A percentile compares a stretch with the other conserved stretches of the same genome.
Conservation (phyloP, 2,329 filamentous ascomycete species). For the Coniochaeta ligniaria region DNA sequence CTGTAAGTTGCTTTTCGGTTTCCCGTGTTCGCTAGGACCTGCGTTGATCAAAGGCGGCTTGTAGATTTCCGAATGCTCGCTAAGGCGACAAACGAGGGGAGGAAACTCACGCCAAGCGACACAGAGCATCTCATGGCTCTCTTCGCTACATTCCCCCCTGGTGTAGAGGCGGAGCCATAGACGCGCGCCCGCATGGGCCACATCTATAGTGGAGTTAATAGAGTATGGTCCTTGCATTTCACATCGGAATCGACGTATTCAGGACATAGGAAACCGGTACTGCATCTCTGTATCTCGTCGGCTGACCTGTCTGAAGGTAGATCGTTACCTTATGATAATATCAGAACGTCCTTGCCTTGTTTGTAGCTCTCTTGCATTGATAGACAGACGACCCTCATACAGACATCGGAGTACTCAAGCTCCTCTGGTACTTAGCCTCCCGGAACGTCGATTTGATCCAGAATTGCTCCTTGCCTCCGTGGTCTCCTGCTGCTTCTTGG, state of each 20-base stretch:
- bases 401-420: not conserved
- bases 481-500: constrained; percentile 1
- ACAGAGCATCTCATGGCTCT: constrained; percentile 26
- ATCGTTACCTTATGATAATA: not conserved
- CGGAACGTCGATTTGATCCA: constrained; percentile 18
- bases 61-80: constrained; percentile 27
- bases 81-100: constrained; percentile 18
- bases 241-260: not conserved
- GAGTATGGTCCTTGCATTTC: not conserved
- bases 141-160: constrained; percentile 27
- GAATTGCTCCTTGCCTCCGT: not conserved
- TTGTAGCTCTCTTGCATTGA: not conserved
- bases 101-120: constrained; percentile 17
- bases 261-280: not conserved
- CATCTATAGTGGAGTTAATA: not conserved
- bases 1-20: constrained; percentile 25
- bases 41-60: not conserved
- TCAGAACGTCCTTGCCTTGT: not conserved
- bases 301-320: not conserved
- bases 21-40: constrained; percentile 22
- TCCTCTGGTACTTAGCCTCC: constrained; percentile 9
- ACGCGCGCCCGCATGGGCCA: not conserved
- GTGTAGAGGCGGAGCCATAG: constrained; percentile 25
- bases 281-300: not conserved
- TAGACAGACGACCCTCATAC: not conserved